phyloP scores from a whole-genome alignment of 1,284 basidiomycete genomes.

The Cutaneotrichosporon sp. region DNA sequence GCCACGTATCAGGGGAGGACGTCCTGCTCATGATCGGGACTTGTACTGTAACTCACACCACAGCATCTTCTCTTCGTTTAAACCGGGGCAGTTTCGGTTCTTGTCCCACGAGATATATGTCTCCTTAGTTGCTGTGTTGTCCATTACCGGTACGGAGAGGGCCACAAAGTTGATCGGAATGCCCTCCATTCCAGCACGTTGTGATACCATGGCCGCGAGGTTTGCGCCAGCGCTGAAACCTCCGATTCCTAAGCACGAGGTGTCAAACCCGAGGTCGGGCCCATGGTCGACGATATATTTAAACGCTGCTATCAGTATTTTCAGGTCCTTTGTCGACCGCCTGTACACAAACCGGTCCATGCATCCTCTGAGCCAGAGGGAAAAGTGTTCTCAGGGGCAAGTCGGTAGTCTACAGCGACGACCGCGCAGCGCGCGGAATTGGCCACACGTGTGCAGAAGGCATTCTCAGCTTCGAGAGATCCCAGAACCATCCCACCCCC shows the following conservation, averaged over 20 bases:
- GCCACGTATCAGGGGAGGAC: too few species aligned
- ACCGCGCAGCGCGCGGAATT: slow-evolving; percentile 51
- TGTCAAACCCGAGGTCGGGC: not conserved
- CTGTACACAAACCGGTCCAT: not conserved
- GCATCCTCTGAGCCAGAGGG: slow-evolving; percentile 71
- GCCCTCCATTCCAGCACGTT: not conserved
- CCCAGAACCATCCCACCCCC: slow-evolving; percentile 67
- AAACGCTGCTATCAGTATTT: not conserved
- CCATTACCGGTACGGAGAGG: not conserved
- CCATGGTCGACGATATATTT: not conserved
- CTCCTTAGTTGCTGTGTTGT: not conserved
- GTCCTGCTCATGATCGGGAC: too few species aligned
- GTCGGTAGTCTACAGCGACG: slow-evolving; percentile 65
- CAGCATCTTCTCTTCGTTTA: not conserved
- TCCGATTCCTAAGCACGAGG: not conserved
- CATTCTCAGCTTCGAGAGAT: slow-evolving; percentile 56
- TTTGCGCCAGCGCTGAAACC: not conserved
- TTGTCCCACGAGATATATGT: not conserved
- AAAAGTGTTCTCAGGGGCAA: slow-evolving; percentile 68
- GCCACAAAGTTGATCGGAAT: not conserved
- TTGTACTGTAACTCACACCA: not conserved
- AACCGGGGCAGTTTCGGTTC: not conserved
- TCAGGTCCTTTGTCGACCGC: too few species aligned
- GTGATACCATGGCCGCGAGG: not conserved
- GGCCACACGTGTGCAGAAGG: slow-evolving; percentile 47